Conservation (phyloP, 1,284 basidiomycete genomes). For the Singerocomus rubriflavus region DNA sequence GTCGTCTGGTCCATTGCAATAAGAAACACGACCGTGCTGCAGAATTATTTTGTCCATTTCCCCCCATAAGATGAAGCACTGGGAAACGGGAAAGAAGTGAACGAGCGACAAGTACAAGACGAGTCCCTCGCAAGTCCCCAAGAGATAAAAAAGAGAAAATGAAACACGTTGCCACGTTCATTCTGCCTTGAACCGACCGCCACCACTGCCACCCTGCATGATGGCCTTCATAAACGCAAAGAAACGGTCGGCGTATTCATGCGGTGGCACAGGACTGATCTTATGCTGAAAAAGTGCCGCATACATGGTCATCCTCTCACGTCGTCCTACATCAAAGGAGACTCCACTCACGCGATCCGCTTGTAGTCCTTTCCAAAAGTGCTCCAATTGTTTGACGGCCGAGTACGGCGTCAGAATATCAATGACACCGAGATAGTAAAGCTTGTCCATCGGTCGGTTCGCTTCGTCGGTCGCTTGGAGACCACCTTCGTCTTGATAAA, state of each 20-base stretch:
- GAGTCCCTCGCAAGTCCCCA: constrained; percentile 7
- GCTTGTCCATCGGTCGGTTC: constrained; percentile 72
- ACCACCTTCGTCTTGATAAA: constrained; percentile 97
- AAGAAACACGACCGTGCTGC: not conserved
- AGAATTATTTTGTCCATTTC: not conserved
- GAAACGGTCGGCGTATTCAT: constrained; percentile 85
- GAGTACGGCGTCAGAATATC: constrained; percentile 93
- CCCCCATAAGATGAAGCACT: constrained; percentile 21
- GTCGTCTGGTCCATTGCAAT: constrained; percentile 6
- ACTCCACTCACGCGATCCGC: constrained; percentile 72
- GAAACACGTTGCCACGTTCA: constrained; percentile 9
- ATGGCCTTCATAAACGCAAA: constrained; percentile 83
- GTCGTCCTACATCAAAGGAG: not conserved
- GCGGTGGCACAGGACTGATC: constrained; percentile 87
- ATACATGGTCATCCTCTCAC: constrained; percentile 2
- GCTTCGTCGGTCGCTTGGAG: constrained; percentile 84
- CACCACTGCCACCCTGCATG: constrained; percentile 80
- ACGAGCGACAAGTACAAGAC: constrained; percentile 6
- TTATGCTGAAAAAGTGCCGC: constrained; percentile 61
- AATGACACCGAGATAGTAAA: constrained; percentile 95
- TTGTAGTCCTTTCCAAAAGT: constrained; percentile 88
- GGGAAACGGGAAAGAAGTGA: not conserved
- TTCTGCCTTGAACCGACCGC: constrained; percentile 56
- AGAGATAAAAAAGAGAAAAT: not conserved
- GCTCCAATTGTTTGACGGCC: constrained; percentile 78